A percentile compares a stretch with the other conserved stretches of the same genome.
phyloP scores from a whole-genome alignment of 1,139 yeast genomes.

The Debaryomyces subglobosus region DNA sequence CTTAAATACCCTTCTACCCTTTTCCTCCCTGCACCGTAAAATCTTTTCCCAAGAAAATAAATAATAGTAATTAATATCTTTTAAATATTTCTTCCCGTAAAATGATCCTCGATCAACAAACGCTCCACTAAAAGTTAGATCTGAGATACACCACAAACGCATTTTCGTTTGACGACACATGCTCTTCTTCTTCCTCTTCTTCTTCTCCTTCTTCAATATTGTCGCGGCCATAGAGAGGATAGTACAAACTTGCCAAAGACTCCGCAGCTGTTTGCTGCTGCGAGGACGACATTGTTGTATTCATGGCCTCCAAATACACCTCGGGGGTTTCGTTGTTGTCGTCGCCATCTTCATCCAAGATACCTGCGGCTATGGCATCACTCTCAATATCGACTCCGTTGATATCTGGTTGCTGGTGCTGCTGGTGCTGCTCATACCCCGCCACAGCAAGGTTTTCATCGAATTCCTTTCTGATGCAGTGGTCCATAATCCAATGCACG shows the following conservation, averaged over 20 bases:
- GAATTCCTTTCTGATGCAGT: background rate
- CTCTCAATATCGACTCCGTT: background rate
- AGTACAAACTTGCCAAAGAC: background rate
- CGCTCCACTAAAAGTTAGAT: background rate
- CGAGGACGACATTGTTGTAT: background rate
- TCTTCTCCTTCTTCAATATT: background rate
- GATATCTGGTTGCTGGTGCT: background rate
- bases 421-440: background rate
- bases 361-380: background rate
- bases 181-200: background rate
- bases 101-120: background rate
- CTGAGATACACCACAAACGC: background rate
- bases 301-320: background rate
- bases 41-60: background rate
- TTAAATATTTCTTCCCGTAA: background rate
- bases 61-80: background rate
- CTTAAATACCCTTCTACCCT: background rate
- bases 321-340: background rate
- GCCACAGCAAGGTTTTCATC: background rate
- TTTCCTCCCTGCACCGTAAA: background rate
- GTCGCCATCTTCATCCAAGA: background rate
- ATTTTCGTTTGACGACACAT: background rate
- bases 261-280: background rate
- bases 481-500: background rate
- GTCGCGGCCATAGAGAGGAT: background rate